phyloP scores from a whole-genome alignment of 768 basidiomycete species.

The Tulasnella sp. region DNA sequence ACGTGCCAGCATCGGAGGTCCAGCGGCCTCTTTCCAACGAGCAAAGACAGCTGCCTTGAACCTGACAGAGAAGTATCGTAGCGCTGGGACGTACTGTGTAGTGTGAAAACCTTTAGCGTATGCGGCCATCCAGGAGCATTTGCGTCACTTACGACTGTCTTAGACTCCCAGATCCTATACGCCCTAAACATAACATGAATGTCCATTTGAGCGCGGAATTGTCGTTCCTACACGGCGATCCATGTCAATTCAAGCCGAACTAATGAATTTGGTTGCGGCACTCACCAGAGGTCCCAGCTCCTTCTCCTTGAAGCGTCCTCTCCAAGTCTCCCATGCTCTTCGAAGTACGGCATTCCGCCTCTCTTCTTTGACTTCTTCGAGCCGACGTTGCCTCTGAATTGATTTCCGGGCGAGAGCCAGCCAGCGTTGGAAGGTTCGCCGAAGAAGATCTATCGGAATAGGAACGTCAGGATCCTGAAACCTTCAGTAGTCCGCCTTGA shows the following conservation, averaged over 20 bases:
- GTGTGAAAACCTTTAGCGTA: background rate
- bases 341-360: conserved; percentile 46
- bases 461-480: background rate
- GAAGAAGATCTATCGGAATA: conserved; percentile 47
- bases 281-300: conserved; percentile 38
- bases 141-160: conserved; percentile 50
- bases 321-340: conserved; percentile 71
- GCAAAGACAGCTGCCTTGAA: conserved; percentile 55
- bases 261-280: background rate
- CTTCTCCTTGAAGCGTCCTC: conserved; percentile 59
- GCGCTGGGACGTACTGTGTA: conserved; percentile 63
- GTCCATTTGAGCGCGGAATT: conserved; percentile 50
- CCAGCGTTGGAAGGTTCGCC: conserved; percentile 66
- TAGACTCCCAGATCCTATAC: conserved; percentile 67
- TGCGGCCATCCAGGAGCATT: background rate
- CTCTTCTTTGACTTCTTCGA: conserved; percentile 57
- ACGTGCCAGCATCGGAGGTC: conserved; percentile 56
- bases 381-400: conserved; percentile 50
- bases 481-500: background rate
- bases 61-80: conserved; percentile 60
- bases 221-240: conserved; percentile 43
- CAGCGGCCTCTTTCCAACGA: conserved; percentile 62
- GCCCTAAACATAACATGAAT: conserved; percentile 56
- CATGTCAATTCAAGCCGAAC: conserved; percentile 5
- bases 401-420: conserved; percentile 49